phyloP scores from a whole-genome alignment of 2,329 filamentous ascomycete species.

The Arthroderma uncinatum region DNA sequence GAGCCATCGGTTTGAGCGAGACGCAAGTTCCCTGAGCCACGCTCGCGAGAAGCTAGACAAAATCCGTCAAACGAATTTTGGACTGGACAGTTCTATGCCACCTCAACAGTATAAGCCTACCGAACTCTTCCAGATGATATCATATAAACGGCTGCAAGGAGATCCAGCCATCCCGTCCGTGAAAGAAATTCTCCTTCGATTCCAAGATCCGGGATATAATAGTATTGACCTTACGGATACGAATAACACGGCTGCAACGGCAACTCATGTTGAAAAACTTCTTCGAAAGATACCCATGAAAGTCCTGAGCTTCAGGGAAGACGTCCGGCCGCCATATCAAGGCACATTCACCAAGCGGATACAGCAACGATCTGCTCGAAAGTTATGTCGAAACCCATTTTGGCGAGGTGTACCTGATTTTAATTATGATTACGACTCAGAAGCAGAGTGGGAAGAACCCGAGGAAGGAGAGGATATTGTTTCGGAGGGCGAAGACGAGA shows the following conservation, averaged over 20 bases:
- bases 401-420: slow-evolving; percentile 41
- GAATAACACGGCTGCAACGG: slow-evolving; percentile 17
- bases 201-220: slow-evolving; percentile 37
- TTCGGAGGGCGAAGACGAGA: slow-evolving; percentile 53
- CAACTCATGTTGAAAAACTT: slow-evolving; percentile 28
- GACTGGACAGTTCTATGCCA: slow-evolving; percentile 10
- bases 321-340: slow-evolving; percentile 52
- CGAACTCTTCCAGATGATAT: slow-evolving; percentile 30
- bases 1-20: slow-evolving; percentile 43
- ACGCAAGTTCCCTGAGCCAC: slow-evolving; percentile 47
- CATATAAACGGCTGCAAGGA: slow-evolving; percentile 26
- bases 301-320: slow-evolving; percentile 49
- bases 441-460: slow-evolving; percentile 55
- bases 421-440: slow-evolving; percentile 56
- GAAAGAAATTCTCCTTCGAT: slow-evolving; percentile 48
- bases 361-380: slow-evolving; percentile 30
- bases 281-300: slow-evolving; percentile 45
- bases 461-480: slow-evolving; percentile 61
- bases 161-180: slow-evolving; percentile 37
- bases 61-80: slow-evolving; percentile 4
- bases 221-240: slow-evolving; percentile 31
- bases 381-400: slow-evolving; percentile 46
- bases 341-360: slow-evolving; percentile 48
- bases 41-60: slow-evolving; percentile 39
- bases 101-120: slow-evolving; percentile 22